Conservation (phyloP, 2,329 filamentous ascomycete species). For the Nemania serpens region DNA sequence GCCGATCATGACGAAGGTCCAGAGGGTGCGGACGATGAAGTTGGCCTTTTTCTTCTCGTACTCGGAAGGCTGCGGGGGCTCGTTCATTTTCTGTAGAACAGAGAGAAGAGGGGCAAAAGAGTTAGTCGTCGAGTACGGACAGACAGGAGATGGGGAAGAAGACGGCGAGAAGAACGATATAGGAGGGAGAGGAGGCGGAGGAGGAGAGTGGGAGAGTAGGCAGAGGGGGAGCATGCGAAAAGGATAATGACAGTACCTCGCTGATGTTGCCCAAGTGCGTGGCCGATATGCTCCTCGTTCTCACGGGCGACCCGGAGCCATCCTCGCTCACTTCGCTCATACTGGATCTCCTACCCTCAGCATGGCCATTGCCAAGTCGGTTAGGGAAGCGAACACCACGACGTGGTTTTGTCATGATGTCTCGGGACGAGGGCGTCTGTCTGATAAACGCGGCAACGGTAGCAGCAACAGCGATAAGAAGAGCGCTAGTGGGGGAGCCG, state of each 20-base stretch:
- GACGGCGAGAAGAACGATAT: too few species aligned
- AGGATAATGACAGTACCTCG: slow-evolving; percentile 38
- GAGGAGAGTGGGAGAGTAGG: not conserved
- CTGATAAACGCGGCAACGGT: too few species aligned
- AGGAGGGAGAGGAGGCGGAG: too few species aligned
- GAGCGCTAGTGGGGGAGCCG: too few species aligned
- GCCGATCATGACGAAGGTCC: slow-evolving; percentile 97
- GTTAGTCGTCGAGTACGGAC: too few species aligned
- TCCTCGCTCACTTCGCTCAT: slow-evolving; percentile 73
- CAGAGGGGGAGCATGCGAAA: too few species aligned
- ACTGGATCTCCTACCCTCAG: slow-evolving; percentile 67
- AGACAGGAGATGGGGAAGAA: too few species aligned
- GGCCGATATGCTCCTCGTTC: slow-evolving; percentile 33
- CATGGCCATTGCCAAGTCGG: slow-evolving; percentile 52
- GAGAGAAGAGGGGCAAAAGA: too few species aligned
- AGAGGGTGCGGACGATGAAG: slow-evolving; percentile 95
- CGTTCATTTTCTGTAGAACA: slow-evolving; percentile 48
- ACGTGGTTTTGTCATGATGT: slow-evolving; percentile 44
- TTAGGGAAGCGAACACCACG: slow-evolving; percentile 62
- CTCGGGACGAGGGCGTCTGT: too few species aligned
- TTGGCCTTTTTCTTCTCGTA: slow-evolving; percentile 99
- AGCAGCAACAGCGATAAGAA: too few species aligned
- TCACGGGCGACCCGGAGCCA: slow-evolving; percentile 47
- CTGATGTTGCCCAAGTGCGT: slow-evolving; percentile 45
- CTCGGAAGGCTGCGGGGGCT: slow-evolving; percentile 59